These are phyloP conservation scores for Marasmius sp. DNA, from an alignment of 1,284 basidiomycete species.

Conservation along the genomic window DNA sequence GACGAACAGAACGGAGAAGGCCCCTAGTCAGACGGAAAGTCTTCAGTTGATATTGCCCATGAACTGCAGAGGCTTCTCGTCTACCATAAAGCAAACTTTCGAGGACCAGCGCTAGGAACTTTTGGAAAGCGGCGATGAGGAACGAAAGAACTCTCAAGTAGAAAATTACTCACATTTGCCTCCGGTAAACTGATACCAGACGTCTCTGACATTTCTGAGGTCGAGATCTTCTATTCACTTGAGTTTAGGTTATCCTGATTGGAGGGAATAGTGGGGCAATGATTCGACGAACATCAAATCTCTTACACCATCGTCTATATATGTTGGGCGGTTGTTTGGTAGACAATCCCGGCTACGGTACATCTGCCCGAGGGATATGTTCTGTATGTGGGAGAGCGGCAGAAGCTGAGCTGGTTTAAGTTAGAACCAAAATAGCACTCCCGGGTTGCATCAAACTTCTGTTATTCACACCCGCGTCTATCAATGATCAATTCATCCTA, in stretches of 20 bases:
- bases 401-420: neutral
- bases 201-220: neutral
- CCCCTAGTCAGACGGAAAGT: neutral
- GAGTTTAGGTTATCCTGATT: neutral
- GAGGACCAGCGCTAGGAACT: neutral
- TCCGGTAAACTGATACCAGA: neutral
- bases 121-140: neutral
- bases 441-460: neutral
- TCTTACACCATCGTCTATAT: neutral
- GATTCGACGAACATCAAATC: neutral
- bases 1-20: neutral
- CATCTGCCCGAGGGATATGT: neutral
- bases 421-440: neutral
- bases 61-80: neutral
- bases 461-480: neutral
- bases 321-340: neutral
- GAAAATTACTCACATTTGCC: neutral
- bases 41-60: neutral
- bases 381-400: neutral
- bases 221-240: neutral
- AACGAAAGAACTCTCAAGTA: neutral
- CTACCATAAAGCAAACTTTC: neutral
- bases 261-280: neutral
- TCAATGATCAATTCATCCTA: neutral
- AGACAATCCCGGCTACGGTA: neutral